phyloP scores from a whole-genome alignment of 192 early-diverging fungal species.

The Dissophora ornata region DNA sequence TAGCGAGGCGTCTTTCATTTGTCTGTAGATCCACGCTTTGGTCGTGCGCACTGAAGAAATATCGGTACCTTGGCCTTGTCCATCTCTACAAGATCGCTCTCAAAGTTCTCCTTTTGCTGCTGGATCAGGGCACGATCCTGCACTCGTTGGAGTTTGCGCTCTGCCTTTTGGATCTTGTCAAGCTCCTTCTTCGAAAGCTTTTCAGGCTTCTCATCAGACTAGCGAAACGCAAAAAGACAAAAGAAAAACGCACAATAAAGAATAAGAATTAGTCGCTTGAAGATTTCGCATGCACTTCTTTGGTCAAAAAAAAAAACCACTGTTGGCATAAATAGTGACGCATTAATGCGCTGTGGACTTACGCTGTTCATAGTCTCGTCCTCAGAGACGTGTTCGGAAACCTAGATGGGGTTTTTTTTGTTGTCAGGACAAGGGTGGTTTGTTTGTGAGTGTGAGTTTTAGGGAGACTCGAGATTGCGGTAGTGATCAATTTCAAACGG shows the following conservation, averaged over 20 bases:
- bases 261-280: not conserved
- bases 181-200: slow-evolving; percentile 39
- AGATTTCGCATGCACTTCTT: not conserved
- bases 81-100: slow-evolving; percentile 39
- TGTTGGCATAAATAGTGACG: not conserved
- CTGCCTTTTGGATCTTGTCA: slow-evolving; percentile 34
- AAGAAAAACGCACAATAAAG: not conserved
- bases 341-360: slow-evolving; percentile 5
- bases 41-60: not conserved
- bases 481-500: not conserved
- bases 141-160: slow-evolving; percentile 47
- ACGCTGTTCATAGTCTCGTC: slow-evolving; percentile 49
- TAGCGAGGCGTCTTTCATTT: no score
- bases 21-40: no score
- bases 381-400: slow-evolving; percentile 36
- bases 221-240: not conserved
- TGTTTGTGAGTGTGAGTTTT: no score
- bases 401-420: slow-evolving; percentile 13
- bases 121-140: slow-evolving; percentile 44
- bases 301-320: no score
- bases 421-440: no score
- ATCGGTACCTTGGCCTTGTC: slow-evolving; percentile 47
- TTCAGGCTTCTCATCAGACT: slow-evolving; percentile 27
- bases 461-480: no score
- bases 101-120: slow-evolving; percentile 50